Evolutionary conservation across 495 filamentous ascomycete species (phyloP), one percentile per base, ranked within the genome.

Genomic region (Xylaria scruposa): DNA sequence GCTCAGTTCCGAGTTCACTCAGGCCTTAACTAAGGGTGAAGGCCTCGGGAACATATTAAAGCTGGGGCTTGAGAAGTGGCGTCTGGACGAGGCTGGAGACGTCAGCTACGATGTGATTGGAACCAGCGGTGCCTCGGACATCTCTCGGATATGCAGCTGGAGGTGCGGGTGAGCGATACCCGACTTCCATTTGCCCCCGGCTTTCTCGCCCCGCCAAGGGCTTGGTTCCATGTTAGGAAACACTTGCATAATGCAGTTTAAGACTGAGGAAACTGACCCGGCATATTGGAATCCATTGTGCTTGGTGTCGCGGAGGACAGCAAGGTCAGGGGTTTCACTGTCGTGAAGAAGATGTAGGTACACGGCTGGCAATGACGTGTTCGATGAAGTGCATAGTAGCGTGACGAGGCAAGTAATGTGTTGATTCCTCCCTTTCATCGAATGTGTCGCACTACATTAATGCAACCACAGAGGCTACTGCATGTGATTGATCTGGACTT

Each of bases 51-150:
- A 86, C 44, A 84, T 97, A 63, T 92, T 88, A 77, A 93, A 92
- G 67, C 77, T 90, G 10, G 93, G 94, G 3, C 82, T 97, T 2
- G 91, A 97, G 81, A 81, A 88, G 47, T 97, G 94, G 94, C 71
- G 73, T 62, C 92, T 91, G 0, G 75, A 77, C 13, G 80, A 84
- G 6, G 85, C 83, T 33, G 81, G 79, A 56, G 92, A 92, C 73
- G 87, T 83, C 69, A 60, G 86, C 49, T 94, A 88, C 70, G 85
- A 90, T 72, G 74, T 91, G 56, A 84, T 92, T 91, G 90, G 87
- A 92, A 89, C 60, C 95, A 98, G 81, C 97, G 94, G 94, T 98
- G 94, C 82, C 81, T 97, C n/a, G 93, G 94, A 19, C 92, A 97
- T 78, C 81, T 98, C 65, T 95, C 90, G n/a, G 95, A 97, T 82